Percentiles rank a stretch among this genome's conserved stretches.
Conservation (phyloP, 805 yeast species). For the Pichia membranifaciens region DNA sequence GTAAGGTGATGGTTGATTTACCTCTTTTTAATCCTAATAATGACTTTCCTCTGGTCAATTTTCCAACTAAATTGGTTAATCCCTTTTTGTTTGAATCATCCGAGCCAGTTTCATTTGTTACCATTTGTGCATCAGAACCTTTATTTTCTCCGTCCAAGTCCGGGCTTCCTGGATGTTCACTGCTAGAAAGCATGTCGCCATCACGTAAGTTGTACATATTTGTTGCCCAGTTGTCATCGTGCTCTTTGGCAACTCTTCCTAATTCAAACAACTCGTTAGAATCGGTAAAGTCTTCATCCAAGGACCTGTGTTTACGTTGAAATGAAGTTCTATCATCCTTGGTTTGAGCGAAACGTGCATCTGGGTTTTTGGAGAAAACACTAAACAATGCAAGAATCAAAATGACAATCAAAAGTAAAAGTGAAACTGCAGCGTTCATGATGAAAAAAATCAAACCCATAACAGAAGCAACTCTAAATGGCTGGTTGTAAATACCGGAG, state of each 20-base stretch:
- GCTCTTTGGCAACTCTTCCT: constrained; percentile 80
- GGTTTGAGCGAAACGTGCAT: constrained; percentile 81
- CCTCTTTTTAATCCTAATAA: constrained; percentile 21
- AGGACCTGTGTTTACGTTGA: constrained; percentile 38
- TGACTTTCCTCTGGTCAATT: constrained; percentile 37
- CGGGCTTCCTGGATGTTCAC: not conserved
- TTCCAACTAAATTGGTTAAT: constrained; percentile 29
- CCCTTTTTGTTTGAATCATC: constrained; percentile 17
- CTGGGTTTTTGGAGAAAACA: constrained; percentile 76
- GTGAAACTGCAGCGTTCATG: constrained; percentile 82
- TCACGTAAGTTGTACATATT: constrained; percentile 50
- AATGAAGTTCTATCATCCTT: constrained; percentile 90
- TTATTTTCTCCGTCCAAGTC: not conserved
- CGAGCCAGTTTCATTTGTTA: not conserved
- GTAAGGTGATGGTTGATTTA: not conserved
- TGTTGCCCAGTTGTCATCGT: constrained; percentile 66
- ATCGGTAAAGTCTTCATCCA: constrained; percentile 9
- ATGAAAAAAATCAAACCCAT: constrained; percentile 92
- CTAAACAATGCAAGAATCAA: constrained; percentile 60
- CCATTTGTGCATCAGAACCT: not conserved
- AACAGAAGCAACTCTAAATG: constrained; percentile 68
- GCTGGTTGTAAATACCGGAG: constrained; percentile 77
- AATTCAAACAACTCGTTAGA: constrained; percentile 57
- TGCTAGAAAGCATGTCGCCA: constrained; percentile 21
- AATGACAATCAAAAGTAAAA: constrained; percentile 64